Evolutionary conservation across 1,284 basidiomycete genomes (phyloP).

Genomic region (Cryptococcus jaspeensis): DNA sequence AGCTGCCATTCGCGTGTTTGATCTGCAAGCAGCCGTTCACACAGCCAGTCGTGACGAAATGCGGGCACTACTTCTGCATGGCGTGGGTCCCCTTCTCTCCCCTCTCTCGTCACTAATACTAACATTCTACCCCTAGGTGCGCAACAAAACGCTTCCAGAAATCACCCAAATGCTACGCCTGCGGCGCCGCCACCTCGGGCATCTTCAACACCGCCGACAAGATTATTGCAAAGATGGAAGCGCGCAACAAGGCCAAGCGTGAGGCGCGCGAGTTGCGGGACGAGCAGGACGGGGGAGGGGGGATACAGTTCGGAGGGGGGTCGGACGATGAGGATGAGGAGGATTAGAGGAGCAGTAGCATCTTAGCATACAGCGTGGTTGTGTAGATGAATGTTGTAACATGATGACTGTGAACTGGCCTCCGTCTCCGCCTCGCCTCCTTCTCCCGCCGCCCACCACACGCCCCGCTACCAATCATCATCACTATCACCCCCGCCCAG

Average conservation of each 20-base stretch:
- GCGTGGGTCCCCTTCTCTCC: conserved; percentile 46
- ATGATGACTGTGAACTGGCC: not conserved
- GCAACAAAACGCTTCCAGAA: conserved; percentile 90
- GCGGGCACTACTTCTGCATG: conserved; percentile 96
- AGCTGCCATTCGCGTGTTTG: conserved; percentile 95
- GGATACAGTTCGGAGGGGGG: conserved; percentile 36
- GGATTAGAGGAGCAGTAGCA: conserved; percentile 2
- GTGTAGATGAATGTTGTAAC: not conserved
- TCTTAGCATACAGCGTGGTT: not conserved
- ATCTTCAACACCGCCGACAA: conserved; percentile 62
- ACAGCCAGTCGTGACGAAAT: conserved; percentile 92
- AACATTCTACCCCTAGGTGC: conserved; percentile 55
- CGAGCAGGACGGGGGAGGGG: conserved; percentile 34
- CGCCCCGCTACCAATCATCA: conserved; percentile 18
- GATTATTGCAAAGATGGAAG: conserved; percentile 50
- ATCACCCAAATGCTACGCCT: conserved; percentile 94
- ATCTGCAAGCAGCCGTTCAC: conserved; percentile 93
- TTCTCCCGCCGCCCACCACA: not conserved
- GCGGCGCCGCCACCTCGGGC: conserved; percentile 85
- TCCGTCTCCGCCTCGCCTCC: not conserved
- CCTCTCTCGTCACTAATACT: not conserved
- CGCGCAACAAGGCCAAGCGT: conserved; percentile 40
- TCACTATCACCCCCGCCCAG: conserved; percentile 20
- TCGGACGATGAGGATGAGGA: conserved; percentile 20
- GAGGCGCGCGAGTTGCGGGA: conserved; percentile 37